Evolutionary conservation across 352 stramenopile species (phyloP).

Genomic region (Globisporangium spinosum): DNA sequence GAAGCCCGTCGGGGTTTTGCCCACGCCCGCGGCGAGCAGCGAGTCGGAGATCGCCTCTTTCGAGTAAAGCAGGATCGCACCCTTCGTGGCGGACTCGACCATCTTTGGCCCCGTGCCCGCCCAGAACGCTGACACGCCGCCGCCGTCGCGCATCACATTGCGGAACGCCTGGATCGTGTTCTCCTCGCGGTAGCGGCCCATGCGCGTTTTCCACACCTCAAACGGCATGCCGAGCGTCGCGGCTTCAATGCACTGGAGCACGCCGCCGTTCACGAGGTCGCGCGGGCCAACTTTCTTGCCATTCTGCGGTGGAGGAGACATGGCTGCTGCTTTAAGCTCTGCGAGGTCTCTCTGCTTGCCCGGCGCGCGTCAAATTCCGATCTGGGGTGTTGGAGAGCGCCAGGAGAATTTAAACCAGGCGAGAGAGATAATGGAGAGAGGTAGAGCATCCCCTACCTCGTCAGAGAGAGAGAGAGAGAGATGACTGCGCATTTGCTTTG

Average conservation of each 20-base stretch:
- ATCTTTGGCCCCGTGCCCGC: slow-evolving; percentile 88
- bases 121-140: slow-evolving; percentile 84
- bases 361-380: slow-evolving; percentile 12
- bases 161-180: slow-evolving; percentile 78
- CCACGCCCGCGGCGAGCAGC: slow-evolving; percentile 63
- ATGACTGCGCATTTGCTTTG: slow-evolving; percentile 6
- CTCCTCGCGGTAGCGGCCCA: slow-evolving; percentile 86
- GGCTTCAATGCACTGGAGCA: slow-evolving; percentile 88
- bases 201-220: slow-evolving; percentile 92
- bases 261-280: slow-evolving; percentile 75
- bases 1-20: slow-evolving; percentile 71
- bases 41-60: slow-evolving; percentile 88
- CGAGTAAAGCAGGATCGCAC: slow-evolving; percentile 86
- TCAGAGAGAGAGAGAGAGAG: not conserved
- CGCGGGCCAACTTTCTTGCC: slow-evolving; percentile 80
- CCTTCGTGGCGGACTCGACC: slow-evolving; percentile 89
- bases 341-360: slow-evolving; percentile 7
- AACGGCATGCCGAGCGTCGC: slow-evolving; percentile 90
- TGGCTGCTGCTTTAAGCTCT: slow-evolving; percentile 19
- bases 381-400: not conserved
- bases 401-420: not conserved
- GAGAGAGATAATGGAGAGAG: not conserved
- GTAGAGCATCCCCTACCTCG: not conserved
- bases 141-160: slow-evolving; percentile 86
- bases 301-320: slow-evolving; percentile 51